These are phyloP conservation scores for Collybia nuda DNA, from an alignment of 768 basidiomycete genomes.

Conservation along the genomic window DNA sequence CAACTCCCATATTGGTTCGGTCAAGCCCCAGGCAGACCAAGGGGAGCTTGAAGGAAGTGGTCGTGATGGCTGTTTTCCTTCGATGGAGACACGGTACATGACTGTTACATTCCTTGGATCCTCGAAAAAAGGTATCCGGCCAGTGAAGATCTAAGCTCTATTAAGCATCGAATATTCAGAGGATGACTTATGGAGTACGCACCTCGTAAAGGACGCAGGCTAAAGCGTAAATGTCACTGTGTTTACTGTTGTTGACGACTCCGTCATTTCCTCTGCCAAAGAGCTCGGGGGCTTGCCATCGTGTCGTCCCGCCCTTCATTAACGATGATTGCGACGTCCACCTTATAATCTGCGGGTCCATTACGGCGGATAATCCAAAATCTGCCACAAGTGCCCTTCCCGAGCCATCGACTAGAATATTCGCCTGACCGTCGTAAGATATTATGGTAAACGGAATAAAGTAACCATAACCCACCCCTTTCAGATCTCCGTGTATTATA, in stretches of 20 bases:
- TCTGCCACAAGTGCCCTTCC: conserved; percentile 23
- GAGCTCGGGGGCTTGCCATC: conserved; percentile 29
- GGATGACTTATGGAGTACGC: background rate
- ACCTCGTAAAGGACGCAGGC: conserved; percentile 27
- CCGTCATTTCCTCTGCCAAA: background rate
- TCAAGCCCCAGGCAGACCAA: too few relatives aligned
- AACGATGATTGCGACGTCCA: conserved; percentile 12
- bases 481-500: conserved; percentile 30
- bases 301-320: conserved; percentile 13
- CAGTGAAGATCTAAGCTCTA: conserved; percentile 21
- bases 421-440: conserved; percentile 12
- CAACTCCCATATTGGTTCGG: too few relatives aligned
- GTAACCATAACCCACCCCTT: conserved; percentile 17
- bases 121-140: conserved; percentile 18
- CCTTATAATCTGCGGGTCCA: conserved; percentile 15
- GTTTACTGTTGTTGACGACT: conserved; percentile 10
- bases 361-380: conserved; percentile 24
- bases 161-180: too few relatives aligned
- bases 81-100: conserved; percentile 9
- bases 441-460: background rate
- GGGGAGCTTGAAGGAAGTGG: conserved; percentile 7
- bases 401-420: conserved; percentile 23
- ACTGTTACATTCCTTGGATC: conserved; percentile 11
- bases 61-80: conserved; percentile 14
- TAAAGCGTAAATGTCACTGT: conserved; percentile 27